These are phyloP conservation scores for Trametopsis cervina DNA, from an alignment of 768 basidiomycete species.

Conservation along the genomic window DNA sequence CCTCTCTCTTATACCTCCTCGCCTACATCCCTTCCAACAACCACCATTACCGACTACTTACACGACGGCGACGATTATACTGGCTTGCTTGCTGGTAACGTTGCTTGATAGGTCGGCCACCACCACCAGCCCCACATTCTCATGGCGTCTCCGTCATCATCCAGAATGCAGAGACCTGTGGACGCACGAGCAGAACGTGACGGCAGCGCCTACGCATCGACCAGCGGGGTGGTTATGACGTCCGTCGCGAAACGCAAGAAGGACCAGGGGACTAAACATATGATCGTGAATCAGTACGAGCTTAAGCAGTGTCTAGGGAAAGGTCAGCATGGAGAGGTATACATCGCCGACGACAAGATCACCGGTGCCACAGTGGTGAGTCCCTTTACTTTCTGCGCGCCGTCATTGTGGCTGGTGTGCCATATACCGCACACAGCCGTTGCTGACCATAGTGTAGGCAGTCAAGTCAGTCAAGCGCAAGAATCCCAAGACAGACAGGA, in stretches of 20 bases:
- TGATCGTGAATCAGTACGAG: constrained; percentile 81
- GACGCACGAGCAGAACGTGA: not conserved
- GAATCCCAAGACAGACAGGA: constrained; percentile 63
- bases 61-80: not conserved
- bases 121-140: not conserved
- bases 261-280: constrained; percentile 2
- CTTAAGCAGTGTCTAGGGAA: constrained; percentile 71
- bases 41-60: not conserved
- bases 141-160: not conserved
- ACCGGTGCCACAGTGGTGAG: constrained; percentile 36
- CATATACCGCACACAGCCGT: too few species aligned
- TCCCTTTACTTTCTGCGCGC: constrained; percentile 26
- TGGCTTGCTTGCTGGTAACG: not conserved
- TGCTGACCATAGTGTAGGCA: constrained; percentile 44
- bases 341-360: constrained; percentile 53
- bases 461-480: constrained; percentile 74
- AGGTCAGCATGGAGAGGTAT: constrained; percentile 90
- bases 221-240: constrained; percentile 45
- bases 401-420: not conserved
- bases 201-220: constrained; percentile 22
- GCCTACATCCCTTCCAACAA: not conserved
- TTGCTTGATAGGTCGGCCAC: not conserved
- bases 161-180: not conserved
- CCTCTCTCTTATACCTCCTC: too few species aligned
- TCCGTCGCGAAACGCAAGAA: constrained; percentile 32